Evolutionary conservation across 2,329 filamentous ascomycete genomes (phyloP).

Genomic region (Scedosporium minutisporum): DNA sequence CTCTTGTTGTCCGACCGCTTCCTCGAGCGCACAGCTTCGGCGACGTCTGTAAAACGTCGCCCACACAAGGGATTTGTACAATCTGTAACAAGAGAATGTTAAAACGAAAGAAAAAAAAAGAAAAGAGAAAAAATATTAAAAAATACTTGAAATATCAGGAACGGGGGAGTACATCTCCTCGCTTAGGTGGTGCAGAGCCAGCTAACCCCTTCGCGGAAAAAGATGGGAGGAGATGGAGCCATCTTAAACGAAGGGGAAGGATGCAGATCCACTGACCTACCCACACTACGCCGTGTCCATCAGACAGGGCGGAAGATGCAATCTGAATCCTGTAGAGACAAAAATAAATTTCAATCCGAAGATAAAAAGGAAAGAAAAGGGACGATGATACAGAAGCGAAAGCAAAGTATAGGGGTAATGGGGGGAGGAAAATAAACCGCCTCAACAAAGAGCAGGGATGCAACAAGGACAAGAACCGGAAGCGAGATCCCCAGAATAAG

Average conservation of each 20-base stretch:
- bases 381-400: conserved; percentile 3
- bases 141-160: neutral
- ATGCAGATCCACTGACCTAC: conserved; percentile 51
- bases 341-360: neutral
- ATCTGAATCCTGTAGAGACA: conserved; percentile 53
- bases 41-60: conserved; percentile 23
- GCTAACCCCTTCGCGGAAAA: neutral
- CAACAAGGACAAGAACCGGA: neutral
- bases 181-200: too few relatives aligned
- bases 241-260: conserved; percentile 6
- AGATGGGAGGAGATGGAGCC: neutral
- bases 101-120: neutral
- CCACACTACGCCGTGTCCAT: conserved; percentile 63
- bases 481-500: neutral
- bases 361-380: neutral
- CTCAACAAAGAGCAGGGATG: neutral
- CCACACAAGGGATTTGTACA: conserved; percentile 29
- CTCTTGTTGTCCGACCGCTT: neutral
- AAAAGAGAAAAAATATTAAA: neutral
- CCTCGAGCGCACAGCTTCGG: conserved; percentile 9
- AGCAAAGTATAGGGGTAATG: neutral
- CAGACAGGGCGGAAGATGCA: conserved; percentile 50
- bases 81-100: conserved; percentile 16
- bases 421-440: too few relatives aligned
- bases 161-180: neutral